Percentiles rank a stretch among this genome's conserved stretches.
phyloP scores from a whole-genome alignment of 345 rosid species.

The Salix viminalis region DNA sequence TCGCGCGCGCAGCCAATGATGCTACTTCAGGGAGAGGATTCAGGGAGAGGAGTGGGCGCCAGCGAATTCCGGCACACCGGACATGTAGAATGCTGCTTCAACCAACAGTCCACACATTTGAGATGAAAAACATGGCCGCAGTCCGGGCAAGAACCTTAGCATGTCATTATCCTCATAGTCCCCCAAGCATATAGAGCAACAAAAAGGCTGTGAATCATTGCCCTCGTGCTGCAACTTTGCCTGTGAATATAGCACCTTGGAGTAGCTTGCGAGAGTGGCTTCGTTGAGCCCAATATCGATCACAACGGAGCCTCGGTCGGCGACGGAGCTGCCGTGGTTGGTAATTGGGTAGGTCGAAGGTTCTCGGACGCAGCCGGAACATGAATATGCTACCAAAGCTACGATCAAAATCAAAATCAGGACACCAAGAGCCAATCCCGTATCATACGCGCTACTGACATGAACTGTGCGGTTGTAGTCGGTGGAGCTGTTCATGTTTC shows the following conservation, averaged over 20 bases:
- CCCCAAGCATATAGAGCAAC: slow-evolving; percentile 38
- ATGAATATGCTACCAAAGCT: neutral
- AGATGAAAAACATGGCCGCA: slow-evolving; percentile 36
- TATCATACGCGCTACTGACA: neutral
- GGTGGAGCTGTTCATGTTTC: neutral
- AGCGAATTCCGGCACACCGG: slow-evolving; percentile 38
- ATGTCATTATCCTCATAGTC: slow-evolving; percentile 29
- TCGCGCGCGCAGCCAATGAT: neutral
- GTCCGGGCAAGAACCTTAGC: slow-evolving; percentile 31
- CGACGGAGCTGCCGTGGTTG: neutral
- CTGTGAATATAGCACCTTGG: slow-evolving; percentile 27
- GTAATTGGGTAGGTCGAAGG: neutral
- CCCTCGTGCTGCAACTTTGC: neutral
- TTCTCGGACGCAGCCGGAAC: neutral
- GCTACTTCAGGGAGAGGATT: neutral
- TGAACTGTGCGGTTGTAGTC: too few relatives aligned
- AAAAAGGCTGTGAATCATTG: slow-evolving; percentile 2
- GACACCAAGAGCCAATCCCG: neutral
- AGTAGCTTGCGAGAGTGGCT: slow-evolving; percentile 28
- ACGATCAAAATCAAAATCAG: neutral
- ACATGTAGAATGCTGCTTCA: slow-evolving; percentile 31
- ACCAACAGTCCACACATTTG: slow-evolving; percentile 33
- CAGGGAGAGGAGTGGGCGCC: neutral
- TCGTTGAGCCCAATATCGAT: slow-evolving; percentile 28
- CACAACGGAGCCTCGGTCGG: neutral